A percentile compares a stretch with the other conserved stretches of the same genome.
Conservation (phyloP, 768 basidiomycete species). For the Dioszegia aurantiaca region DNA sequence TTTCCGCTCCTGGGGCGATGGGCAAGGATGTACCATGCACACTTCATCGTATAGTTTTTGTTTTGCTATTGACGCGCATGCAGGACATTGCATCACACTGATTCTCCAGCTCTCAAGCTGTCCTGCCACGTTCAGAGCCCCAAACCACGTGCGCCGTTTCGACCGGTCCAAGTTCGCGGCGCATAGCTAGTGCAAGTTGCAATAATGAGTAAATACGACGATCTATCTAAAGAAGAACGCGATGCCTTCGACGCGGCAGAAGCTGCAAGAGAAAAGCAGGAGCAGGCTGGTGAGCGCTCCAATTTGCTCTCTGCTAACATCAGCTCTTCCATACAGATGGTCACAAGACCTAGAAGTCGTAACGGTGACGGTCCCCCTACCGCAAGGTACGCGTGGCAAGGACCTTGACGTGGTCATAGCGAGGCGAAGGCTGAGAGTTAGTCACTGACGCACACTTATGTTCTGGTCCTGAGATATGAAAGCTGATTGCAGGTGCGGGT, state of each 20-base stretch:
- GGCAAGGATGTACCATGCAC: too few relatives aligned
- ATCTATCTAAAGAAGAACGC: constrained; percentile 71
- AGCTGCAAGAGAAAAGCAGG: constrained; percentile 66
- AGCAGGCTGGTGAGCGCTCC: constrained; percentile 72
- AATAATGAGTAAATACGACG: constrained; percentile 60
- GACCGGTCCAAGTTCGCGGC: not conserved
- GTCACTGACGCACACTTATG: constrained; percentile 45
- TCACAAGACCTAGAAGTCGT: constrained; percentile 83
- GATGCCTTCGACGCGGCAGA: constrained; percentile 67
- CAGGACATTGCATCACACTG: too few relatives aligned
- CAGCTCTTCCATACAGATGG: constrained; percentile 89
- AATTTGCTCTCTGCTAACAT: not conserved
- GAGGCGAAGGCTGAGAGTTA: constrained; percentile 78
- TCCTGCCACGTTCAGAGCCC: not conserved
- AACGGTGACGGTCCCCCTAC: constrained; percentile 76
- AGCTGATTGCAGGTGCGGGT: constrained; percentile 57
- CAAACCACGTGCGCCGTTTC: not conserved
- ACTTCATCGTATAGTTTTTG: too few relatives aligned
- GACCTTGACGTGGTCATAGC: constrained; percentile 71
- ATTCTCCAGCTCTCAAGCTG: too few relatives aligned
- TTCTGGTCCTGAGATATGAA: too few relatives aligned
- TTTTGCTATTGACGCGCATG: too few relatives aligned
- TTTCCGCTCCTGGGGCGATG: too few relatives aligned
- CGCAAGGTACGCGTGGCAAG: constrained; percentile 77
- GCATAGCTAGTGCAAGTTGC: not conserved